These are phyloP conservation scores for Narthecium ossifragum DNA, from an alignment of 106 monocot species.

Conservation along the genomic window DNA sequence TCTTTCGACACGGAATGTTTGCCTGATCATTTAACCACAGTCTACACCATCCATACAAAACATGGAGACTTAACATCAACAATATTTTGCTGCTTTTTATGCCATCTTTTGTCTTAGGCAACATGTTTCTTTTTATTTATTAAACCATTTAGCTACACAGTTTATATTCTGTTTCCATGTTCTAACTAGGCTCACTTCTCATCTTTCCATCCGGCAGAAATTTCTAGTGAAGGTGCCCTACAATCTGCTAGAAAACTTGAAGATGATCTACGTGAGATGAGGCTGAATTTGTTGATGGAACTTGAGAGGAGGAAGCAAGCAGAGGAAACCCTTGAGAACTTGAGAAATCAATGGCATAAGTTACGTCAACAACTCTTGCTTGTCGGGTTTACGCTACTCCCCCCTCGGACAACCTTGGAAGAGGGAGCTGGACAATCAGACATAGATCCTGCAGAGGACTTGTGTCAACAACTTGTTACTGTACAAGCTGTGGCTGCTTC, in stretches of 20 bases:
- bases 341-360: conserved; percentile 46
- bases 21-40: no score
- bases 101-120: no score
- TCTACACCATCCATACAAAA: no score
- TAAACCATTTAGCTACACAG: conserved; percentile 7
- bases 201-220: conserved; percentile 27
- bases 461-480: conserved; percentile 47
- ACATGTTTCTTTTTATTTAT: no score
- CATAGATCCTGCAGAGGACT: conserved; percentile 33
- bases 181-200: not conserved
- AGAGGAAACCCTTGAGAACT: conserved; percentile 45
- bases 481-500: conserved; percentile 39
- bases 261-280: conserved; percentile 58
- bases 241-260: conserved; percentile 29
- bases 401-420: conserved; percentile 12
- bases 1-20: no score
- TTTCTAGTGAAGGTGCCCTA: conserved; percentile 43
- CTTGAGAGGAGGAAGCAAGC: conserved; percentile 76
- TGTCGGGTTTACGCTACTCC: conserved; percentile 46
- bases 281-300: conserved; percentile 58
- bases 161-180: not conserved
- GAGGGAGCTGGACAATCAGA: conserved; percentile 3
- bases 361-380: conserved; percentile 44
- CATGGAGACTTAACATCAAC: no score
- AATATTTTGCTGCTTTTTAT: no score